Evolutionary conservation across 1,139 yeast species (phyloP).

Genomic region (Hansenula anomala): DNA sequence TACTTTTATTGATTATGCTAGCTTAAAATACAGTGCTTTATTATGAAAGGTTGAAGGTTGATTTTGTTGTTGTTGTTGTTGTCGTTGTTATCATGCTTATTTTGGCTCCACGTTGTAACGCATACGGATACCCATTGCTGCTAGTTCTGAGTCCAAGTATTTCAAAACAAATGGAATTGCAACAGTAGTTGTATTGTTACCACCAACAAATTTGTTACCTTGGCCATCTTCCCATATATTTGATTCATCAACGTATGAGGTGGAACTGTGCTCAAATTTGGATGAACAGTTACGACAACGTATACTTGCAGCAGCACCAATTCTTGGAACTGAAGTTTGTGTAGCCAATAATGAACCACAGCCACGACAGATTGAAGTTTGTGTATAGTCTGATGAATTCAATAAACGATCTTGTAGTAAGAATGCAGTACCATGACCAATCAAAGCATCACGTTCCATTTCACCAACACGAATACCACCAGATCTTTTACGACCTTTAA

Average conservation of each 20-base stretch:
- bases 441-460: slow-evolving; percentile 99
- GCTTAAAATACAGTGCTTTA: slow-evolving; percentile 17
- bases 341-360: slow-evolving; percentile 93
- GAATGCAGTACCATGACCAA: slow-evolving; percentile 98
- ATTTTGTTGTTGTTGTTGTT: too few relatives aligned
- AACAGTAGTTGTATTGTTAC: slow-evolving; percentile 85
- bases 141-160: slow-evolving; percentile 89
- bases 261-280: slow-evolving; percentile 44
- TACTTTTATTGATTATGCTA: too few relatives aligned
- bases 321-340: slow-evolving; percentile 85
- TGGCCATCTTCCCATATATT: slow-evolving; percentile 97
- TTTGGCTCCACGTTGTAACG: slow-evolving; percentile 74
- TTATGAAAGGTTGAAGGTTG: too few relatives aligned
- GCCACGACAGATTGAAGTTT: slow-evolving; percentile 80
- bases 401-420: slow-evolving; percentile 87
- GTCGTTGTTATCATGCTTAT: too few relatives aligned
- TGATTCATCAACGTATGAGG: slow-evolving; percentile 53
- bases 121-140: slow-evolving; percentile 98
- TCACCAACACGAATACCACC: slow-evolving; percentile 99
- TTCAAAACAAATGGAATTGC: slow-evolving; percentile 96
- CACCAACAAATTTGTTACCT: slow-evolving; percentile 88
- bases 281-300: slow-evolving; percentile 92
- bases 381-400: slow-evolving; percentile 96
- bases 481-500: slow-evolving; percentile 98
- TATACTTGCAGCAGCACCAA: slow-evolving; percentile 72